Base-by-base conservation (phyloP, 768 basidiomycete species). In the Psilocybe cyanescens region DNA sequence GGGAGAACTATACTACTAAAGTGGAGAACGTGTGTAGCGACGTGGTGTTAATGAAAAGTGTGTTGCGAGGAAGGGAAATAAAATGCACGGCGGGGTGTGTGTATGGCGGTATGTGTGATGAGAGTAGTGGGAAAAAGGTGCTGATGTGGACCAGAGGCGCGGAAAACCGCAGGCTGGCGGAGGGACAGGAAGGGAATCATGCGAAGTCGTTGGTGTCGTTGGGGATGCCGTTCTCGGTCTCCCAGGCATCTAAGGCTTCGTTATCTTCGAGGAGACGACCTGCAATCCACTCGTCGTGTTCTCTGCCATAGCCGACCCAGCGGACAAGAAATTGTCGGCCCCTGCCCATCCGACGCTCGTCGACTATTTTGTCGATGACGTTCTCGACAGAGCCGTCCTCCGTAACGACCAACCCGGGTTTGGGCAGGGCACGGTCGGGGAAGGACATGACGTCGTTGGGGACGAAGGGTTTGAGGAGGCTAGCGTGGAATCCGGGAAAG, bases 401-500 rank as follows among this genome's bases (percentile, higher is more conserved):
- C 3, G 49, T 50, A 7, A 50, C 16, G 24, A 50, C 4, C 7
- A 24, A 6, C 2, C 17, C 17, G 2, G 49, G 29, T 4, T 8
- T 29, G 2, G 51, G 55, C 0, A 56, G 17, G 5, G 12, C 53
- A 0, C 48, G 45, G 29, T 5, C 33, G 4, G 78, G 78, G 65
- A 80, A 81, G 0, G 67, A 58, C 0, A 3, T 1, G 2, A 60
- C 11, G 54, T 81, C 70, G 56, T 79, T 81, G 1, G 73, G 60
- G 0, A 57, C 12, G 55, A 66, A 74, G 0, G 61, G 70, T 0
- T 60, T 49, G 0, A 82, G 57, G 8, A 75, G 66, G 4, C 69
- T 73, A 0, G 67, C 60, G 51, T 82, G 77, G 67, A 80, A 82
- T 0, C 64, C 71, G 0, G 72, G 74, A 68, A 67, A 73, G 3